These are phyloP conservation scores for Cronartium ribicola DNA, from an alignment of 1,284 basidiomycete genomes.

Conservation along the genomic window DNA sequence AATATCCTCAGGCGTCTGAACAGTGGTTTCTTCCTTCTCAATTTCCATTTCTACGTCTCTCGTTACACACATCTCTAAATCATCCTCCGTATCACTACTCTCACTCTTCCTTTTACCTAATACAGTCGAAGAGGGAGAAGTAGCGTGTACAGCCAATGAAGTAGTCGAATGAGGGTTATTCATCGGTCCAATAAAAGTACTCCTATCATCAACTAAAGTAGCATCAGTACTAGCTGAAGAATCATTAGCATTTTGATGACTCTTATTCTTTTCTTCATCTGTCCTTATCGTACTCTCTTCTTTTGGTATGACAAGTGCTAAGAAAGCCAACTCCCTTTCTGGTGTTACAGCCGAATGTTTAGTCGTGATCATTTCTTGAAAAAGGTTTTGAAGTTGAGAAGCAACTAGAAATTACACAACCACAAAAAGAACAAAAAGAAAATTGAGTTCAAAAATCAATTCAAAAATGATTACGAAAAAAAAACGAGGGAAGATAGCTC, in stretches of 20 bases:
- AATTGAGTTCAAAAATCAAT: conserved; percentile 29
- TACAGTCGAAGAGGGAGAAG: conserved; percentile 55
- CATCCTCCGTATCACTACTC: conserved; percentile 40
- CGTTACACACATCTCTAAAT: conserved; percentile 25
- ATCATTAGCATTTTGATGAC: conserved; percentile 56
- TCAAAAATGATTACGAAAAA: neutral
- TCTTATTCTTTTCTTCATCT: conserved; percentile 47
- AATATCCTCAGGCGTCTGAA: neutral
- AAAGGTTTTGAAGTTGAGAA: conserved; percentile 69
- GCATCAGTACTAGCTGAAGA: conserved; percentile 77
- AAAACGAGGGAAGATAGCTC: conserved; percentile 47
- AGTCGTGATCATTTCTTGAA: conserved; percentile 69
- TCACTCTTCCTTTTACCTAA: conserved; percentile 67
- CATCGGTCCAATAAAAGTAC: conserved; percentile 10
- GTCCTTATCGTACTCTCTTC: conserved; percentile 62
- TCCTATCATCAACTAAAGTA: conserved; percentile 67
- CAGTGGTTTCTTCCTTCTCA: conserved; percentile 24
- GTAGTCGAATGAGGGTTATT: conserved; percentile 9
- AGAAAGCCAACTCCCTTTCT: conserved; percentile 76
- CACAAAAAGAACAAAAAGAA: conserved; percentile 26
- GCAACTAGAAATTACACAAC: conserved; percentile 60
- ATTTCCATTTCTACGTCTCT: conserved; percentile 4
- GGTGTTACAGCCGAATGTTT: conserved; percentile 70
- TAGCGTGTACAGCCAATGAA: conserved; percentile 46
- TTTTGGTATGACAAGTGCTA: conserved; percentile 83